Base-by-base conservation (phyloP, 2,329 filamentous ascomycete species). In the Alternaria sp. region DNA sequence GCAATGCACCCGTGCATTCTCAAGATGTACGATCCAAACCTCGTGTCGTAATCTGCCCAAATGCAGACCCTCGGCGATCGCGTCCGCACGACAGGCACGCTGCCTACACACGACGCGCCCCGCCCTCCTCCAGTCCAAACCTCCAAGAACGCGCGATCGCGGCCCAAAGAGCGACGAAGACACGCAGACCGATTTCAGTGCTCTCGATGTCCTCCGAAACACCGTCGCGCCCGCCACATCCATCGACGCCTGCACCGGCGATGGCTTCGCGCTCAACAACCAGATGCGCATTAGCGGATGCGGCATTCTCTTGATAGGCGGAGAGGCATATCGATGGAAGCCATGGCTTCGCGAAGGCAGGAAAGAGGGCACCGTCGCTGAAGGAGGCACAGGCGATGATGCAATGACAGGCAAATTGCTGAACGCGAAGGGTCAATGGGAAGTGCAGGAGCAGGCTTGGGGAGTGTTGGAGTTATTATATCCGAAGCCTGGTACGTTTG, bases 181-280 rank as follows among this genome's bases (percentile, higher is more conserved):
- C 53, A 90, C 88, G 1, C 87, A 88, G 70, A 90, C 89, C 3
- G 90, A 96, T 80, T 93, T 98, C 70, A 83, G 81, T 45, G 85
- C 87, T 13, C 85, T 98, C 67, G 90, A 99, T 77, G 90, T 99
- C 7, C 85, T 98, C 5, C 90, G 88, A 44, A 89, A 88, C 68
- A 88, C 89, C 1, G 91, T 93, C 0, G 84, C 88, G 5, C 96
- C 95, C 0, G 89, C 93, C 0, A 97, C 93, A 0, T 89, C 89
- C 2, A 89, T 99, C 49, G 93, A 97, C 72, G 89, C 91, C 6
- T 97, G 93, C 81, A 88, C 91, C 62, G 83, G 86, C 63, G 90
- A 95, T 72, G 96, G 96, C 2, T 99, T 99, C 79, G 88, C 91
- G 67, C 84, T 99, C 49, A 91, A 96, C 80, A 96, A 90, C 72